Evolutionary conservation across 139 green algal genomes (phyloP).

Genomic region (Haematococcus lacustris): DNA sequence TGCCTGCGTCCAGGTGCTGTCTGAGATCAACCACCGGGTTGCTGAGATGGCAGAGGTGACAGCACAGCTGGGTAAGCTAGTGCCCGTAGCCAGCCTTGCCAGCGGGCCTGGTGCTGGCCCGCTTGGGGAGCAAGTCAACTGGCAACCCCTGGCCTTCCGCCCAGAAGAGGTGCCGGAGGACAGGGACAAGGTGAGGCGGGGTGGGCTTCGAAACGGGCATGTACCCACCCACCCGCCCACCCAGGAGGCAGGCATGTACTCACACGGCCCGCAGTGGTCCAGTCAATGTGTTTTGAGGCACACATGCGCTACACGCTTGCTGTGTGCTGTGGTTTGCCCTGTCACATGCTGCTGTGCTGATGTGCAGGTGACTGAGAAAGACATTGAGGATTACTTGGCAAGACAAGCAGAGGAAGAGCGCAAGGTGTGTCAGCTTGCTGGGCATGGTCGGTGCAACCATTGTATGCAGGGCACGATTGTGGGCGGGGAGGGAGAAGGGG

Average conservation of each 20-base stretch:
- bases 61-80: conserved; percentile 15
- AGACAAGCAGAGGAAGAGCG: conserved; percentile 25
- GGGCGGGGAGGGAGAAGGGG: no score
- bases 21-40: conserved; percentile 3
- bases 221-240: no score
- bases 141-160: conserved; percentile 2
- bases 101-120: no score
- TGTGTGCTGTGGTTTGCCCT: no score
- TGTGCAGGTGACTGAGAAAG: conserved; percentile 20
- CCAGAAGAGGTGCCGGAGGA: conserved; percentile 43
- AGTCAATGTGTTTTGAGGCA: no score
- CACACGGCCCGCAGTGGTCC: no score
- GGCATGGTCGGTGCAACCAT: no score
- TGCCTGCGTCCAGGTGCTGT: not conserved
- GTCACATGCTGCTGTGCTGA: not conserved
- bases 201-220: no score
- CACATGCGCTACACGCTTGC: no score
- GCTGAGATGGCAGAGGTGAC: conserved; percentile 17
- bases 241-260: no score
- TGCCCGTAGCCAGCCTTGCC: not conserved
- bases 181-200: conserved; percentile 25
- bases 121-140: no score
- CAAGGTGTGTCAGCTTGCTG: conserved; percentile 25
- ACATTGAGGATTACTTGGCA: conserved; percentile 27
- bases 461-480: no score